A percentile compares a stretch with the other conserved stretches of the same genome.
Conservation (phyloP, 2,329 filamentous ascomycete genomes). For the Fusarium sp. region DNA sequence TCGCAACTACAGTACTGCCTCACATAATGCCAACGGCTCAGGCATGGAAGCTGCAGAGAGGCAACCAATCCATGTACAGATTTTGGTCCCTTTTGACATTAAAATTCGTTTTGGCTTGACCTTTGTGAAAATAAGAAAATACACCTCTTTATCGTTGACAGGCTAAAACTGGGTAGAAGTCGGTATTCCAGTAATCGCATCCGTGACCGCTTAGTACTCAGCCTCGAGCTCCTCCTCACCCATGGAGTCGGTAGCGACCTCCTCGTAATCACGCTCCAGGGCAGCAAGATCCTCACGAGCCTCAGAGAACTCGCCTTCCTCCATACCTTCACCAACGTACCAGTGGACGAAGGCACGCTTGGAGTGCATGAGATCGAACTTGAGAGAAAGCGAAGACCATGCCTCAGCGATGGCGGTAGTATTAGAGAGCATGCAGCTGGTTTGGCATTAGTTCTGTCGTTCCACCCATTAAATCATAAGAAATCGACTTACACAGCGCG, state of each 20-base stretch:
- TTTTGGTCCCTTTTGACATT: constrained; percentile 48
- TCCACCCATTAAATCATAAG: background rate
- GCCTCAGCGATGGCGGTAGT: constrained; percentile 98
- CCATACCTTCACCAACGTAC: constrained; percentile 99
- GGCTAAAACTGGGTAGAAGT: constrained; percentile 41
- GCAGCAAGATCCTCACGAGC: constrained; percentile 98
- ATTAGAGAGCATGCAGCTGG: constrained; percentile 96
- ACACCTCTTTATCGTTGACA: constrained; percentile 47
- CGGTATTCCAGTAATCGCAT: constrained; percentile 38
- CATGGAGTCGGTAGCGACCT: constrained; percentile 94
- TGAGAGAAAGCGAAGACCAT: constrained; percentile 94
- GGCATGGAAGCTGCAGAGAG: constrained; percentile 14
- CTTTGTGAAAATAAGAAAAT: constrained; percentile 50
- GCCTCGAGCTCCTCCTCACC: constrained; percentile 88
- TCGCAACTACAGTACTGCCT: constrained; percentile 28
- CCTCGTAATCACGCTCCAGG: constrained; percentile 98
- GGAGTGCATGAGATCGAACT: constrained; percentile 99
- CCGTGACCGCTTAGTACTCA: constrained; percentile 76
- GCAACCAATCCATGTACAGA: constrained; percentile 43
- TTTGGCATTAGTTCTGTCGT: background rate
- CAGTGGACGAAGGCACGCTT: constrained; percentile 99
- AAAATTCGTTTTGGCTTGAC: constrained; percentile 50
- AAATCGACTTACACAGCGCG: constrained; percentile 86
- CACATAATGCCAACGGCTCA: constrained; percentile 19
- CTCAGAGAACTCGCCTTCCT: constrained; percentile 99